Base-by-base conservation (phyloP, 2,329 filamentous ascomycete genomes). In the Penicillium sclerotiorum region DNA sequence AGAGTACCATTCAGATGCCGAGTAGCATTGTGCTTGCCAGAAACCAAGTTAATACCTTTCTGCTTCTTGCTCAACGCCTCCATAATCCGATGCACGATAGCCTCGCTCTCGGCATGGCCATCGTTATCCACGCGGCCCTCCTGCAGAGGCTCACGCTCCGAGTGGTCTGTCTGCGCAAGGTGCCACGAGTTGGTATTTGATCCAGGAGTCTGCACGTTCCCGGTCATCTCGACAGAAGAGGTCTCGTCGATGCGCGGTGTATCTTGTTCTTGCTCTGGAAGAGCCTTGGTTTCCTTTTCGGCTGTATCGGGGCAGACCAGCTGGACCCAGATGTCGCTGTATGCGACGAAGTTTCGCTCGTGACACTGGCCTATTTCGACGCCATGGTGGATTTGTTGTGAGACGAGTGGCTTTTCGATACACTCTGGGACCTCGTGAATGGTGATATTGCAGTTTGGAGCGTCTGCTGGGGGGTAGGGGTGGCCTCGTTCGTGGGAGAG, bases 371-470 rank as follows among this genome's bases (percentile, higher is more conserved):
- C 68, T 3, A 61, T 35, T 36, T 53, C 64, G 2, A 59, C 53
- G 5, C 58, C 53, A 22, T 58, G 40, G 47, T 46, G 47, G 2
- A 68, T 8, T 57, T 52, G 21, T 61, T 47, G 17, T 38, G 53
- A n/a, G 38, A 71, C 51, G 0, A 71, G 55, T 1, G 68, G 63
- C 4, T 52, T 42, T 32, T 69, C 65, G 5, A 62, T 50, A 33
- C 68, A 71, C 2, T 59, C 66, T 1, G 68, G 63, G 1, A 63
- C 57, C 36, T 71, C 67, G 47, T 69, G 63, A 1, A 71, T 45
- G 21, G 66, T 61, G 47, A 70, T 62, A 12, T 61, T 65, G 56
- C 68, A 71, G 13, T 52, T 52, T 23, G 55, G 48, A 3, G 45
- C 52, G 1, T 36, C 36, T 18, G 50, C 43, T 11, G 54, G 33